phyloP scores from a whole-genome alignment of 345 rosid species.

The Citrus medica region DNA sequence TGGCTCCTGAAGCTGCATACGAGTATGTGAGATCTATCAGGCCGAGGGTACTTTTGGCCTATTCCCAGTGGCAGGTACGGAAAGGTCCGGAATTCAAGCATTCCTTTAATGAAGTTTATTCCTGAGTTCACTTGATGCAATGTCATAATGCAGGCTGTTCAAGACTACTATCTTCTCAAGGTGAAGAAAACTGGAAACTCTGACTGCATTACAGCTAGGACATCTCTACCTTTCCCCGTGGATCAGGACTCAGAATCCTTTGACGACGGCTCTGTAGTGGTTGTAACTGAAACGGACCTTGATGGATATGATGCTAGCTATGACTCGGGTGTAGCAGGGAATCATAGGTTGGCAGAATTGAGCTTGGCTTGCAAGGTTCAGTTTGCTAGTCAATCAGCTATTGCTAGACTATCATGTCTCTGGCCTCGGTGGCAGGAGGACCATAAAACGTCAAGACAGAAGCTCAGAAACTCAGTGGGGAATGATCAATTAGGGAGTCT shows the following conservation, averaged over 20 bases:
- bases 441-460: slow-evolving; percentile 26
- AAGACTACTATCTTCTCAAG: slow-evolving; percentile 33
- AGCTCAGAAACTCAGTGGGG: slow-evolving; percentile 13
- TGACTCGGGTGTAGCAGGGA: slow-evolving; percentile 16
- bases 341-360: slow-evolving; percentile 29
- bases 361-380: slow-evolving; percentile 41
- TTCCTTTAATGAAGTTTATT: background rate
- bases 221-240: background rate
- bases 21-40: slow-evolving; percentile 57
- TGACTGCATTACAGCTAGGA: slow-evolving; percentile 1
- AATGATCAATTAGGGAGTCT: slow-evolving; percentile 21
- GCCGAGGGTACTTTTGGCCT: slow-evolving; percentile 57
- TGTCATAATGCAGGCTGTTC: slow-evolving; percentile 37
- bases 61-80: slow-evolving; percentile 55
- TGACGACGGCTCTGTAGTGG: slow-evolving; percentile 45
- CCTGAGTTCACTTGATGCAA: background rate
- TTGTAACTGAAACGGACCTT: slow-evolving; percentile 49
- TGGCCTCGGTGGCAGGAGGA: slow-evolving; percentile 24
- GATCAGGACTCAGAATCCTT: slow-evolving; percentile 22
- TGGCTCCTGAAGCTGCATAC: slow-evolving; percentile 58
- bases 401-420: slow-evolving; percentile 31
- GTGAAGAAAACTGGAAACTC: slow-evolving; percentile 17
- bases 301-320: slow-evolving; percentile 43
- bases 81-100: background rate
- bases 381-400: slow-evolving; percentile 40